Evolutionary conservation across 108 stramenopile genomes (phyloP).

Genomic region (Stephanodiscus triporus): DNA sequence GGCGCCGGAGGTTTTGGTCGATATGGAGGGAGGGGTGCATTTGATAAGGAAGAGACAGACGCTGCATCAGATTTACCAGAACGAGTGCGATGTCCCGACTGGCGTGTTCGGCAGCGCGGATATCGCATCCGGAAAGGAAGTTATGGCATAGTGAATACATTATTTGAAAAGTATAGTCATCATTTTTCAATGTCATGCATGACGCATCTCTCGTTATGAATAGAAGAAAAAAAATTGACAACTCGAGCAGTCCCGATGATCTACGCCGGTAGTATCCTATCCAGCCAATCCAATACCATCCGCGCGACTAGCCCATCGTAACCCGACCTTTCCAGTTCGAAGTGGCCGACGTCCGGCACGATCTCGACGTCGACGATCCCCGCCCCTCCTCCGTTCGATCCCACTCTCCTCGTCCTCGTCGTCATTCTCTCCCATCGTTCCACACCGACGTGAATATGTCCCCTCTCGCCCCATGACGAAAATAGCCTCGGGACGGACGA

Average conservation of each 20-base stretch:
- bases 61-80: conserved; percentile 87
- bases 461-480: conserved; percentile 35
- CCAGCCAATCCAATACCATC: conserved; percentile 31
- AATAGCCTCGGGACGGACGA: conserved; percentile 9
- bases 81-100: conserved; percentile 61
- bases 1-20: conserved; percentile 86
- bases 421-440: conserved; percentile 30
- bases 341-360: conserved; percentile 37
- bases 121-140: background rate
- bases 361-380: conserved; percentile 16
- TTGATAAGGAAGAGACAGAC: conserved; percentile 90
- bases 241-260: too few species aligned
- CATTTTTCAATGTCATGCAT: background rate
- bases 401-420: too few species aligned
- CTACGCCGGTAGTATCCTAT: background rate
- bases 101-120: conserved; percentile 38
- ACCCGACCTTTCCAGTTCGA: conserved; percentile 36
- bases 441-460: conserved; percentile 6
- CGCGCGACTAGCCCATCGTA: conserved; percentile 31
- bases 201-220: background rate
- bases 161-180: background rate
- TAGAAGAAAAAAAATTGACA: too few species aligned
- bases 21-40: conserved; percentile 70
- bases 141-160: background rate
- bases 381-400: conserved; percentile 9